Base-by-base conservation (phyloP, 208 protist species). In the Kentomonas sorsogonicus region DNA sequence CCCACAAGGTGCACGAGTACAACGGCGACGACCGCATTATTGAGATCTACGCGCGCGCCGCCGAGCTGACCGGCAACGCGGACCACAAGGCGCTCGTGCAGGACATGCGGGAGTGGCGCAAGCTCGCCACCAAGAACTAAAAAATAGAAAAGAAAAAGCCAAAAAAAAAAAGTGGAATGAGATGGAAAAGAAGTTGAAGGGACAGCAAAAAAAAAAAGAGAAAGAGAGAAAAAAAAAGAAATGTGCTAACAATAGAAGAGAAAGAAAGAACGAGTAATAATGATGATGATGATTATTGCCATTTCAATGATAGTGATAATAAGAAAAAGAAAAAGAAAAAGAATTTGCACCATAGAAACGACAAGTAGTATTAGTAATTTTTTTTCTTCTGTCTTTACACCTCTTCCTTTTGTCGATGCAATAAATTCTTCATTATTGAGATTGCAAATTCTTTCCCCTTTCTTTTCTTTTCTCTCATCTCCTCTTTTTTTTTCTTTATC, bases 11-110 rank as follows among this genome's bases (percentile, higher is more conserved):
- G 60, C 83, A 91, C 63, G 80, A 91, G 68, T 94, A 94, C 77
- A 94, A 87, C 69, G 87, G 87, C 31, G 87, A 94, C 46, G 73
- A 83, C 26, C 77, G 83, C 63, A 88, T 94, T 34, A 60, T 90
- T 45, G 83, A 86, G 51, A 91, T 91, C 57, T 94, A 90, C 73
- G 82, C 63, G 26, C 79, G 83, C 34, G 87, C 87, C 13, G 87
- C 83, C 2, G 75, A 91, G 56, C 46, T 94, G 26, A 89, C 78
- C 34, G 79, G 85, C 50, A 91, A 91, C 61, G 67, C 65, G 15
- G 83, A 91, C 18, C 80, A 89, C 65, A 55, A 70, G 44, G 69
- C 46, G n/a, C 75, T 94, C 25, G 81, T 90, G 57, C 64, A 78
- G 79, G 39, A 90, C 45, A 79, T 94, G 77, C 70, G 73, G 41